A percentile compares a stretch with the other conserved stretches of the same genome.
phyloP scores from a whole-genome alignment of 805 yeast genomes.

The Metschnikowia dekortorum region DNA sequence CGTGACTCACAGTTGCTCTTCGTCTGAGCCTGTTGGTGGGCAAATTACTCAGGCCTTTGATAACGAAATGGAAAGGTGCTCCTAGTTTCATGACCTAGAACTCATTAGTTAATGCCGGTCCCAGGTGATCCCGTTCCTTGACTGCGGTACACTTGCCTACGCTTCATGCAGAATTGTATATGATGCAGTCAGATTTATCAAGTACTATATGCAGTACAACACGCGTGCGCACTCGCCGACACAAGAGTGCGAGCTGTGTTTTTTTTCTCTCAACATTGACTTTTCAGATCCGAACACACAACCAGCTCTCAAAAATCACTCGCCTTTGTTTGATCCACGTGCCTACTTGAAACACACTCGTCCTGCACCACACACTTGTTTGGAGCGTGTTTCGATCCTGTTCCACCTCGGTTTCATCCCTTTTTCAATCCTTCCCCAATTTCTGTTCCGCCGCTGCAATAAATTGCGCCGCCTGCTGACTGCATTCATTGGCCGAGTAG shows the following conservation, averaged over 20 bases:
- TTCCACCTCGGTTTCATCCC: neutral
- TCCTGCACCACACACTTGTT: neutral
- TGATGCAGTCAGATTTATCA: neutral
- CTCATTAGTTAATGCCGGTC: neutral
- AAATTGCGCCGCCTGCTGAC: neutral
- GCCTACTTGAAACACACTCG: neutral
- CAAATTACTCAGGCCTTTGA: too few species aligned
- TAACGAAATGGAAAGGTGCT: too few species aligned
- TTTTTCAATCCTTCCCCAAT: neutral
- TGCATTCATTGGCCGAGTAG: neutral
- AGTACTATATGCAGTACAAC: neutral
- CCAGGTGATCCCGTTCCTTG: neutral
- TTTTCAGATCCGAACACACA: slow-evolving; percentile 2
- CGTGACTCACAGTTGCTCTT: neutral
- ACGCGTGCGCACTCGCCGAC: slow-evolving; percentile 5
- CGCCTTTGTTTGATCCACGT: slow-evolving; percentile 2
- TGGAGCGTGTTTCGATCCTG: neutral
- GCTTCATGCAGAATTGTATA: neutral
- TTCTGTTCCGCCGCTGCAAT: neutral
- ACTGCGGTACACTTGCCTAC: neutral
- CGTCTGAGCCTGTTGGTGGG: neutral
- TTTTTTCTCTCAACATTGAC: slow-evolving; percentile 5
- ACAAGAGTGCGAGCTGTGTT: slow-evolving; percentile 4
- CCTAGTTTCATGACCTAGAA: too few species aligned
- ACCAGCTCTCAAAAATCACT: neutral